Evolutionary conservation across 768 basidiomycete species (phyloP).

Genomic region (Rossbeevera mucosa): DNA sequence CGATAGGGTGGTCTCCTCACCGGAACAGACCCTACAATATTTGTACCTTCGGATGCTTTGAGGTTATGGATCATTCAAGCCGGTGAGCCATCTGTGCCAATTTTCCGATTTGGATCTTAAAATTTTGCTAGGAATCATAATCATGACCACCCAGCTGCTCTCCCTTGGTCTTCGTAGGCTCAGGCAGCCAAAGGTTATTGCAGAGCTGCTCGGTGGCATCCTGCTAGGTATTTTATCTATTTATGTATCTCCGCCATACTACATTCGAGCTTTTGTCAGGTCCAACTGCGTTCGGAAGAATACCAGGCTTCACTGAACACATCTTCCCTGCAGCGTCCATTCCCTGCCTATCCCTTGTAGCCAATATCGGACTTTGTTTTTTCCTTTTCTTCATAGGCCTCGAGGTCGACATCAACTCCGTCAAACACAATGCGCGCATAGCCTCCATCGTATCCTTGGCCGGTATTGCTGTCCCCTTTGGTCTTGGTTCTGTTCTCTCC

Average conservation of each 20-base stretch:
- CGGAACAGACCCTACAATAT: constrained; percentile 66
- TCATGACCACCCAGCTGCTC: constrained; percentile 73
- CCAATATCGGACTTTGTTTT: constrained; percentile 83
- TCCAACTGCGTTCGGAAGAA: constrained; percentile 66
- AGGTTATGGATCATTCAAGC: constrained; percentile 76
- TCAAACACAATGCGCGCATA: constrained; percentile 70
- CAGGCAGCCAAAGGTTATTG: constrained; percentile 81
- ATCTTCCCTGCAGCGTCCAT: constrained; percentile 74
- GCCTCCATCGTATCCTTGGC: constrained; percentile 69
- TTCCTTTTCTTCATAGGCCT: constrained; percentile 93
- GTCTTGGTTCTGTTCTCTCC: constrained; percentile 67
- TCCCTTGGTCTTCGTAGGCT: constrained; percentile 66
- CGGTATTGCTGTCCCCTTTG: constrained; percentile 87
- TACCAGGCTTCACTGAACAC: constrained; percentile 82
- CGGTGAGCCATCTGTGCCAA: constrained; percentile 39
- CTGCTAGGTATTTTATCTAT: constrained; percentile 57
- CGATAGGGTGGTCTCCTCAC: constrained; percentile 67
- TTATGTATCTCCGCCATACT: constrained; percentile 11
- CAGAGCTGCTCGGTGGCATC: constrained; percentile 85
- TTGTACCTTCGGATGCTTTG: constrained; percentile 65
- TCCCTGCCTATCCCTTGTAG: constrained; percentile 78
- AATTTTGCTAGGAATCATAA: constrained; percentile 61
- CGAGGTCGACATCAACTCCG: constrained; percentile 76
- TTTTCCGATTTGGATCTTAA: background rate
- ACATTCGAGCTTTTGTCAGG: constrained; percentile 9